Evolutionary conservation across 2,329 filamentous ascomycete genomes (phyloP).

Genomic region (Claviceps capensis): DNA sequence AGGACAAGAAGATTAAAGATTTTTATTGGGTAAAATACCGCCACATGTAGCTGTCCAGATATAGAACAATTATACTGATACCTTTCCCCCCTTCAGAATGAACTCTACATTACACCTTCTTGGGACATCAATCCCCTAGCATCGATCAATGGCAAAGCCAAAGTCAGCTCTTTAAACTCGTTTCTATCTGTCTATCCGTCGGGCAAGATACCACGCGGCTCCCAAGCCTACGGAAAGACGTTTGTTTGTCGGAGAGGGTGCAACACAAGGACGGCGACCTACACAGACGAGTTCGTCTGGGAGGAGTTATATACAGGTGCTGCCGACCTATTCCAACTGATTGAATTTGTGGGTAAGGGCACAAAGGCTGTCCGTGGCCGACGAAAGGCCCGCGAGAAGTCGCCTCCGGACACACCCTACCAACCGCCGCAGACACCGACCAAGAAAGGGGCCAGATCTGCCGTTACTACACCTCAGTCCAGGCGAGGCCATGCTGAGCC

Average conservation of each 20-base stretch:
- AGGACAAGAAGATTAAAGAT: constrained; percentile 69
- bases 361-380: constrained; percentile 51
- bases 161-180: constrained; percentile 55
- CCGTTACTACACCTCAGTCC: constrained; percentile 18
- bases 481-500: constrained; percentile 17
- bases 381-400: constrained; percentile 18
- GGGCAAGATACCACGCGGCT: constrained; percentile 59
- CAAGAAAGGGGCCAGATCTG: constrained; percentile 20
- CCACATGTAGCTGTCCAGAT: not conserved
- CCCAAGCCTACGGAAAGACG: constrained; percentile 66
- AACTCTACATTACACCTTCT: constrained; percentile 79
- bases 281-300: constrained; percentile 88
- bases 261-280: constrained; percentile 76
- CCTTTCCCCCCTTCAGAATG: constrained; percentile 41
- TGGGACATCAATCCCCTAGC: constrained; percentile 78
- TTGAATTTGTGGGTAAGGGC: constrained; percentile 52
- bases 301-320: constrained; percentile 65
- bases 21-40: constrained; percentile 45
- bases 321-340: constrained; percentile 48
- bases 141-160: constrained; percentile 83
- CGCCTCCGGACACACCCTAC: constrained; percentile 19
- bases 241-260: constrained; percentile 86
- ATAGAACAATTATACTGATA: not conserved
- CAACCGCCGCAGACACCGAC: constrained; percentile 24
- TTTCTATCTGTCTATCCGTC: constrained; percentile 60